A percentile compares a stretch with the other conserved stretches of the same genome.
These are phyloP conservation scores for Zalaria obscura DNA, from an alignment of 2,329 filamentous ascomycete genomes.

Conservation along the genomic window DNA sequence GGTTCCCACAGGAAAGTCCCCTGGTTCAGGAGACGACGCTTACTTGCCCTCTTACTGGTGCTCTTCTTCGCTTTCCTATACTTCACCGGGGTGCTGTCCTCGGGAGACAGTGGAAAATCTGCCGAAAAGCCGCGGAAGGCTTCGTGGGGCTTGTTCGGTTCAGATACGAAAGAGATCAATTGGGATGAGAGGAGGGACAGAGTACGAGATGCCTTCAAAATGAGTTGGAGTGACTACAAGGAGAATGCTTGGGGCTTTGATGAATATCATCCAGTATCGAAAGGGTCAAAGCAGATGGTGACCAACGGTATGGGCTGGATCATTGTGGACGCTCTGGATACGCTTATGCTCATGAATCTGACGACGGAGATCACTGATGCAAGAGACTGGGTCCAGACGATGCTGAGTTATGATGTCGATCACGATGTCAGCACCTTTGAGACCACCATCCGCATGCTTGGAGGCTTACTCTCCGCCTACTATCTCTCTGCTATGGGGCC, in stretches of 20 bases:
- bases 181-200: slow-evolving; percentile 67
- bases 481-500: slow-evolving; percentile 73
- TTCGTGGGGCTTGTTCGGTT: background rate
- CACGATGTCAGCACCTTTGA: slow-evolving; percentile 97
- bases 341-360: slow-evolving; percentile 95
- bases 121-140: slow-evolving; percentile 4
- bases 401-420: slow-evolving; percentile 74
- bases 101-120: slow-evolving; percentile 18
- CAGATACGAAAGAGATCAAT: slow-evolving; percentile 31
- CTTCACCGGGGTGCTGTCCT: slow-evolving; percentile 17
- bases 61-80: slow-evolving; percentile 49
- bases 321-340: slow-evolving; percentile 90
- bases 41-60: slow-evolving; percentile 38
- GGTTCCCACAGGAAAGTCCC: slow-evolving; percentile 41
- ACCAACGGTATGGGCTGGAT: slow-evolving; percentile 91
- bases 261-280: slow-evolving; percentile 72
- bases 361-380: slow-evolving; percentile 74
- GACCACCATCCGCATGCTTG: slow-evolving; percentile 94
- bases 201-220: slow-evolving; percentile 77
- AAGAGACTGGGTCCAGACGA: slow-evolving; percentile 73
- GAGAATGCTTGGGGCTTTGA: slow-evolving; percentile 90
- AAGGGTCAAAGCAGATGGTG: slow-evolving; percentile 71
- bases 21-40: slow-evolving; percentile 50
- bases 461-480: slow-evolving; percentile 81
- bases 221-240: slow-evolving; percentile 89